These are phyloP conservation scores for Aspergillus incahuasiensis DNA, from an alignment of 495 filamentous ascomycete species.

Conservation along the genomic window DNA sequence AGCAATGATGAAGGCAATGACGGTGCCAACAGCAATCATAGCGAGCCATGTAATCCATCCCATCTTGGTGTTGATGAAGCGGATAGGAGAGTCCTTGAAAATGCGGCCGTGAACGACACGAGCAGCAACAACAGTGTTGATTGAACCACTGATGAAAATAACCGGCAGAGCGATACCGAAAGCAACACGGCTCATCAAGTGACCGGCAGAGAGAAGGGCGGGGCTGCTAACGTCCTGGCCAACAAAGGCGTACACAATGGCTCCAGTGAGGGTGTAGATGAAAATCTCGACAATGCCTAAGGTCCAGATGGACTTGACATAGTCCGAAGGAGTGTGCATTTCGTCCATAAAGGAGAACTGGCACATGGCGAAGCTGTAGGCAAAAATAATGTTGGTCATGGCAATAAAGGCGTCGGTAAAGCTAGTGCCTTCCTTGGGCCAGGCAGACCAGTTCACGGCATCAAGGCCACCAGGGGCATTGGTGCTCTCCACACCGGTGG, in stretches of 20 bases:
- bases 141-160: conserved; percentile 62
- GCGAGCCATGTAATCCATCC: conserved; percentile 55
- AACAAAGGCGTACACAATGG: conserved; percentile 63
- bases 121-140: conserved; percentile 54
- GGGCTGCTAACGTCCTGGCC: conserved; percentile 62
- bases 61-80: conserved; percentile 54
- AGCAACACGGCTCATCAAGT: conserved; percentile 57
- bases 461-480: conserved; percentile 28
- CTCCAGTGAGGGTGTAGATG: conserved; percentile 63
- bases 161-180: conserved; percentile 71
- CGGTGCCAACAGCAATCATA: conserved; percentile 48
- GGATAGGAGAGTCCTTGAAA: conserved; percentile 49
- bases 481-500: conserved; percentile 45
- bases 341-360: conserved; percentile 71
- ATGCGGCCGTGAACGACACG: conserved; percentile 58
- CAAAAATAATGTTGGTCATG: conserved; percentile 69
- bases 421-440: conserved; percentile 29
- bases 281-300: conserved; percentile 56
- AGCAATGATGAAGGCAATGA: conserved; percentile 60
- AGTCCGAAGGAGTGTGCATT: conserved; percentile 64
- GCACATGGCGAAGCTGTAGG: conserved; percentile 58
- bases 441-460: conserved; percentile 34
- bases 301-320: conserved; percentile 54
- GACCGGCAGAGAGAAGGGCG: conserved; percentile 58
- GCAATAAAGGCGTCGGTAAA: conserved; percentile 49